These are phyloP conservation scores for Dissophora ornata DNA, from an alignment of 192 early-diverging fungal species.

Conservation along the genomic window DNA sequence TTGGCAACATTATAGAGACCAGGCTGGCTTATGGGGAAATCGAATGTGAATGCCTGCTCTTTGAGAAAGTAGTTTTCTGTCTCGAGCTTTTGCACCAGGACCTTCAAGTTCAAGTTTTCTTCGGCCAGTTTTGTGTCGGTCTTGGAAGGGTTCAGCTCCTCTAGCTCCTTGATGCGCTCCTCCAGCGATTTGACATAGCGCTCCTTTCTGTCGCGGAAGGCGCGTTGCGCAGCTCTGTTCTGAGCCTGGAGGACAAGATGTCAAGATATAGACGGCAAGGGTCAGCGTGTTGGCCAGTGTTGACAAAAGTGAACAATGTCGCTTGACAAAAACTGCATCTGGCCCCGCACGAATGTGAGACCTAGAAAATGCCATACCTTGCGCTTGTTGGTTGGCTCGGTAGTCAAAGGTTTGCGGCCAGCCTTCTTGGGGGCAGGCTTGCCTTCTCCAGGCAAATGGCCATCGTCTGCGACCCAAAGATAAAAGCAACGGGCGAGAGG, in stretches of 20 bases:
- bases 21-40: constrained; percentile 59
- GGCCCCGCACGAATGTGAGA: too few species aligned
- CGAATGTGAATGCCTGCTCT: constrained; percentile 63
- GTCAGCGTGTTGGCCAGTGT: too few species aligned
- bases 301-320: too few species aligned
- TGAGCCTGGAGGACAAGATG: constrained; percentile 61
- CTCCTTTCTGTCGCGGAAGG: constrained; percentile 91
- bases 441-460: constrained; percentile 47
- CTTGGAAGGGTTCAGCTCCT: constrained; percentile 63
- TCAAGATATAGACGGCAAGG: too few species aligned
- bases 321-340: too few species aligned
- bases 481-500: not conserved
- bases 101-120: constrained; percentile 63
- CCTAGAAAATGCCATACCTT: constrained; percentile 28
- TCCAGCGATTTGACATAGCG: constrained; percentile 85
- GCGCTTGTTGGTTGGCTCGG: constrained; percentile 59
- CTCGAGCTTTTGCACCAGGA: constrained; percentile 61
- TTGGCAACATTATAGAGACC: constrained; percentile 50
- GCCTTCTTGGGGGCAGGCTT: constrained; percentile 66
- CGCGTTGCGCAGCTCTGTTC: constrained; percentile 85
- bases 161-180: constrained; percentile 76
- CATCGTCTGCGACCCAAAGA: constrained; percentile 32
- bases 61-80: constrained; percentile 66
- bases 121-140: constrained; percentile 51
- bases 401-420: constrained; percentile 71